Evolutionary conservation across 1,139 yeast genomes (phyloP), one percentile per base, ranked within the genome.

Genomic region (Barnettozyma hawaiiensis): DNA sequence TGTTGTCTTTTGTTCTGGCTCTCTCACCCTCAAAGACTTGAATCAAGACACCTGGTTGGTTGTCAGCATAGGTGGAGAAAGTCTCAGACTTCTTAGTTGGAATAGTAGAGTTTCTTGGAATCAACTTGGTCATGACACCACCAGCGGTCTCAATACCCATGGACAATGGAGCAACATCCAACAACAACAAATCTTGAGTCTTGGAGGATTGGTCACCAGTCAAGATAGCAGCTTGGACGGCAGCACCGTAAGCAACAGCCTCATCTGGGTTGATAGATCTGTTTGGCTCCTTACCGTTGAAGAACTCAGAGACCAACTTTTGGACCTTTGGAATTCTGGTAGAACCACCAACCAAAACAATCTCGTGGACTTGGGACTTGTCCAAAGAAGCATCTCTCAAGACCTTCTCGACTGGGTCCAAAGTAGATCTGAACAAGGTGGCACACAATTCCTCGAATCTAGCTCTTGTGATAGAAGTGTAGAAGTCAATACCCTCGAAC

Each of bases 11-110:
- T 56, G 95, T 85, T 71, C 81, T 78, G 64, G 90, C 86, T 75
- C 95, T 83, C 76, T 85, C 95, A 78, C 95, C 95, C 73, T 85
- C 95, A 71, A 75, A 85, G 55, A 85, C 95, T 76, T 89, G 89
- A 66, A 85, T 85, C 70, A 85, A 81, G 59, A 85, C 95, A 70
- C 95, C 90, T 58, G 95, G 92, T 75, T 85, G 95, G 76, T 89
- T 87, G 66, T 87, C 95, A 60, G 92, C 83, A 58, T 86, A 87
- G 60, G 95, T 85, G 50, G 95, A 85, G 84, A 85, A 85, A 60
- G 79, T 77, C 73, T 85, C 94, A 46, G 94, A 83, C 73, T 85
- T 85, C 80, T 84, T 85, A 66, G 95, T 86, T 65, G 95, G 53
- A 33, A 50, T 84, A 54, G 95, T 84, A 53, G 94, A 81, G 81